Conservation (phyloP, 176 grass and related monocot species). For the Cocos nucifera region DNA sequence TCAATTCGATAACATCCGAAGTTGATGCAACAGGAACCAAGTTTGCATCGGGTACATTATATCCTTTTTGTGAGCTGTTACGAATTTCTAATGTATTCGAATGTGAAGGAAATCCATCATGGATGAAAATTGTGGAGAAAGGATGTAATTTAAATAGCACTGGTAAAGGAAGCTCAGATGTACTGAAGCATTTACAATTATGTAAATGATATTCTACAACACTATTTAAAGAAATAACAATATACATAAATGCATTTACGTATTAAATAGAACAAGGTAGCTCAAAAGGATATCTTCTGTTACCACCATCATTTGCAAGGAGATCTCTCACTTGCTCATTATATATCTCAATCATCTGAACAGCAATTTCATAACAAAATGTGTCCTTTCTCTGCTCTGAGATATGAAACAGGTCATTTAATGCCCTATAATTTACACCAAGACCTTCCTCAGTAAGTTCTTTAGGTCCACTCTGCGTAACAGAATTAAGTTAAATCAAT, state of each 20-base stretch:
- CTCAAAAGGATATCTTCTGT: constrained; percentile 90
- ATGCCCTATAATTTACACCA: constrained; percentile 92
- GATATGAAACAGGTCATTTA: constrained; percentile 75
- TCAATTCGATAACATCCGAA: constrained; percentile 66
- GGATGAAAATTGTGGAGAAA: constrained; percentile 9
- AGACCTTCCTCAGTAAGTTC: constrained; percentile 67
- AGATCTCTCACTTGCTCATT: constrained; percentile 99
- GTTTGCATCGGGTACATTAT: constrained; percentile 78
- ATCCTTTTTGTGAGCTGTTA: constrained; percentile 63
- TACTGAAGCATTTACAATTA: too few species aligned
- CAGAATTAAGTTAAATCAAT: neutral
- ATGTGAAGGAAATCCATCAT: constrained; percentile 48
- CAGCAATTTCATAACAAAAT: constrained; percentile 82
- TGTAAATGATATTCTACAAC: too few species aligned
- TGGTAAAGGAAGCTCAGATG: too few species aligned
- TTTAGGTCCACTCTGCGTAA: constrained; percentile 70
- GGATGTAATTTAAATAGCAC: neutral
- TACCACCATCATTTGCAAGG: constrained; percentile 61
- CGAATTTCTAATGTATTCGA: constrained; percentile 77
- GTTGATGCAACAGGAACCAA: constrained; percentile 58
- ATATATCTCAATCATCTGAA: constrained; percentile 96
- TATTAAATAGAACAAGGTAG: constrained; percentile 3
- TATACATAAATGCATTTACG: neutral
- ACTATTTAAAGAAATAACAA: too few species aligned
- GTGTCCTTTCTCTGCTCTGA: constrained; percentile 52